phyloP scores from a whole-genome alignment of 208 protist species.

The Zelonia costaricensis region DNA sequence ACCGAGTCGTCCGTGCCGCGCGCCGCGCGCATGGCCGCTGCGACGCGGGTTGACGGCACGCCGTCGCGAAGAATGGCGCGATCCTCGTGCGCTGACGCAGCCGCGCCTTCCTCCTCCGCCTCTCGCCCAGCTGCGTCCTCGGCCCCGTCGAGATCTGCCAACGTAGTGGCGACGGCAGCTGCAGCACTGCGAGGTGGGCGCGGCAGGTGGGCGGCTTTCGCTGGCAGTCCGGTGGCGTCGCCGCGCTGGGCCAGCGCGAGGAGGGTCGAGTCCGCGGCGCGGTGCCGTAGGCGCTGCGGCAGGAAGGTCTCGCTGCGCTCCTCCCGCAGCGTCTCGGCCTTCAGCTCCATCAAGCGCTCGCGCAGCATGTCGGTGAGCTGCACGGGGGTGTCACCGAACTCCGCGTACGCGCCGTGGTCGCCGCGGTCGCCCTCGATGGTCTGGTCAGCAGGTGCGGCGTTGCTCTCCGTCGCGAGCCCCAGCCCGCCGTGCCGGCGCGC shows the following conservation, averaged over 20 bases:
- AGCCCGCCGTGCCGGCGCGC: constrained; percentile 48
- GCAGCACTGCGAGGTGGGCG: neutral
- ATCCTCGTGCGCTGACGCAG: neutral
- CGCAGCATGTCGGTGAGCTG: constrained; percentile 90
- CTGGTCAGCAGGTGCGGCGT: constrained; percentile 66
- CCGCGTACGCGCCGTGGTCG: constrained; percentile 20
- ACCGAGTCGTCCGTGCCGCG: constrained; percentile 17
- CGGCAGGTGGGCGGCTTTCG: neutral
- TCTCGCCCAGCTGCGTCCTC: neutral
- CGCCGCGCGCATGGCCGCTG: constrained; percentile 13
- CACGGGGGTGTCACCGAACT: constrained; percentile 81
- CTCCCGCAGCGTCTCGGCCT: constrained; percentile 67
- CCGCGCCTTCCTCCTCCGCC: neutral
- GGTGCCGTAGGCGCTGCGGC: constrained; percentile 52
- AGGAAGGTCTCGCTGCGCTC: constrained; percentile 82
- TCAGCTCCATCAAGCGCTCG: constrained; percentile 89
- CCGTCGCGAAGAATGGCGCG: constrained; percentile 28
- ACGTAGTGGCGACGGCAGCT: constrained; percentile 21
- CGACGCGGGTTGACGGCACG: constrained; percentile 4
- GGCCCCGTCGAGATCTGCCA: constrained; percentile 36
- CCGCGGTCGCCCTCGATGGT: constrained; percentile 63
- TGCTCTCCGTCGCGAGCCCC: constrained; percentile 51
- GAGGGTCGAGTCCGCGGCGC: constrained; percentile 37
- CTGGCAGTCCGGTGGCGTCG: neutral
- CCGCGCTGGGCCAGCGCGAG: constrained; percentile 10